Evolutionary conservation across 345 rosid species (phyloP).

Genomic region (Carallia pectinifolia): DNA sequence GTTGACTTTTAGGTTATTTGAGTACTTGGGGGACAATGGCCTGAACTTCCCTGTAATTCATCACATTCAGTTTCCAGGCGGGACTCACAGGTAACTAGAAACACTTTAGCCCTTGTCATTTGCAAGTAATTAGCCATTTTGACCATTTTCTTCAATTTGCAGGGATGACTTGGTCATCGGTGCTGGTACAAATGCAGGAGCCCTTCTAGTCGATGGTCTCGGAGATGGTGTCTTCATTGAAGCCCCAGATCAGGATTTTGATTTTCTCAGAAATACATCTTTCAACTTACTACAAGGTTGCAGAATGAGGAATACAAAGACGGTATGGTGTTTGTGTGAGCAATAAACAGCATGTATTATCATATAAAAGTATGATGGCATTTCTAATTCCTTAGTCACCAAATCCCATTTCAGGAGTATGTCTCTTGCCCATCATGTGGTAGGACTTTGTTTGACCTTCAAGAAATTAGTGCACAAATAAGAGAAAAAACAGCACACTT

Average conservation of each 20-base stretch:
- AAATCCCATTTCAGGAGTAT: conserved; percentile 60
- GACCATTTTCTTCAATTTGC: conserved; percentile 25
- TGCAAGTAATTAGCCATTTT: conserved; percentile 5
- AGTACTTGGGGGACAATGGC: conserved; percentile 66
- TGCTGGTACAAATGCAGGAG: conserved; percentile 84
- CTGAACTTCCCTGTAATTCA: conserved; percentile 85
- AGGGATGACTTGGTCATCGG: conserved; percentile 93
- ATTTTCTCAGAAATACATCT: conserved; percentile 84
- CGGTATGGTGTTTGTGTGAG: conserved; percentile 45
- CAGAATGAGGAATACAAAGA: conserved; percentile 98
- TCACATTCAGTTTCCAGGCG: conserved; percentile 76
- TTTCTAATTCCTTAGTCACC: conserved; percentile 7
- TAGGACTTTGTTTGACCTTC: conserved; percentile 94
- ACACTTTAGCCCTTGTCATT: neutral
- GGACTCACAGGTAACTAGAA: conserved; percentile 59
- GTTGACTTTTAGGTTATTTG: conserved; percentile 63
- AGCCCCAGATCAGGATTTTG: conserved; percentile 83
- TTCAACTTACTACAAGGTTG: conserved; percentile 96
- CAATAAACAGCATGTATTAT: neutral
- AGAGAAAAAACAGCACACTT: conserved; percentile 88
- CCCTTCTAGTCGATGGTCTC: conserved; percentile 91
- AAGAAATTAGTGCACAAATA: conserved; percentile 91
- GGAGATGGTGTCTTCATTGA: conserved; percentile 91
- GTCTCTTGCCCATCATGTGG: conserved; percentile 98
- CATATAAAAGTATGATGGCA: neutral